These are phyloP conservation scores for Mitragyna speciosa DNA, from an alignment of 257 asterid genomes.

Conservation along the genomic window DNA sequence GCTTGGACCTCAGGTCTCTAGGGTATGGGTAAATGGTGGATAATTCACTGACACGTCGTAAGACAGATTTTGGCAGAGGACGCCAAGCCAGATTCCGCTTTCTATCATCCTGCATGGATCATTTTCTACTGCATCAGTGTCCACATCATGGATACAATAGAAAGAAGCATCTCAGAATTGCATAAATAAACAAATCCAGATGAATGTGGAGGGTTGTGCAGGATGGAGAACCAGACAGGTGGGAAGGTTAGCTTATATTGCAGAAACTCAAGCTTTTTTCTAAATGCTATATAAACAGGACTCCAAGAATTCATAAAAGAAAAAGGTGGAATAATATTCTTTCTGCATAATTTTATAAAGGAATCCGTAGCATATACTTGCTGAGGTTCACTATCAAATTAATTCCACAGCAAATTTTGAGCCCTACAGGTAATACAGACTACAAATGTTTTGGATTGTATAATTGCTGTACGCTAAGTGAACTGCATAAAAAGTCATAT, in stretches of 20 bases:
- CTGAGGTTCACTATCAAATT: background rate
- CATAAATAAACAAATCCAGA: background rate
- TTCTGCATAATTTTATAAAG: background rate
- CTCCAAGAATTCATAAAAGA: background rate
- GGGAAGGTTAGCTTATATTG: background rate
- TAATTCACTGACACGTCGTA: conserved; percentile 71
- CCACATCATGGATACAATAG: background rate
- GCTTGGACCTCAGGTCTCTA: conserved; percentile 53
- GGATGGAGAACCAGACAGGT: background rate
- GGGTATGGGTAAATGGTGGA: conserved; percentile 81
- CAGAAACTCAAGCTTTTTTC: background rate
- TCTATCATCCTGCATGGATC: conserved; percentile 60
- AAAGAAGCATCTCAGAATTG: background rate
- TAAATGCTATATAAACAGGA: background rate
- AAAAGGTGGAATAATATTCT: background rate
- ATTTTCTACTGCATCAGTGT: background rate
- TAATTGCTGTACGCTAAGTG: background rate
- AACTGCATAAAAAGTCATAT: background rate
- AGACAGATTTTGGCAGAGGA: conserved; percentile 75
- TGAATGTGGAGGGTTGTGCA: background rate
- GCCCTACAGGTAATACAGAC: background rate
- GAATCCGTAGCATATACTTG: background rate
- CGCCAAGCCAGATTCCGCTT: conserved; percentile 88
- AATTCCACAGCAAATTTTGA: background rate
- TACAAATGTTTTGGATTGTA: background rate